Base-by-base conservation (phyloP, 2,329 filamentous ascomycete species). In the Penicillium sp. region DNA sequence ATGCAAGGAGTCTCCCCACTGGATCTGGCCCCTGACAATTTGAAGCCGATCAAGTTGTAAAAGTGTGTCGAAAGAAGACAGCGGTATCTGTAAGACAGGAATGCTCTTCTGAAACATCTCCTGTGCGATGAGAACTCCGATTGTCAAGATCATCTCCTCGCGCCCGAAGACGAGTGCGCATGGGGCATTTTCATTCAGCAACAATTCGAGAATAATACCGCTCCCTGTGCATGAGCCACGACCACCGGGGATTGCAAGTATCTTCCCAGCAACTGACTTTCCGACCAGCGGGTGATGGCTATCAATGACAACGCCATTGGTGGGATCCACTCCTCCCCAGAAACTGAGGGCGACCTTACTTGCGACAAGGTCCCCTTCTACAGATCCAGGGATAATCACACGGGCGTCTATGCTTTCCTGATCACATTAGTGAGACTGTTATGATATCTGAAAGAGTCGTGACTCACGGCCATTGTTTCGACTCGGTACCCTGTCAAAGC, bases 181-280 rank as follows among this genome's bases (percentile, higher is more conserved):
- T 0, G 75, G 76, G 0, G 63, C 69, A 7, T 60, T 66, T 1
- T 61, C 62, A 15, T 71, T 72, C 2, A 77, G 60, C 0, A 78
- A 42, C 0, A 77, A 55, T 53, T 78, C 74, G 5, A 78, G 54
- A n/a, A 78, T 65, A 1, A 73, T 69, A 1, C 66, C 66, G 12
- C 75, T 78, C 0, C 74, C 76, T 0, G 72, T 68, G 37, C 74
- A 78, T 6, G 76, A 78, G 1, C 75, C 75, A 18, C 75, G 69
- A n/a, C 75, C 69, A 15, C 68, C 60, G 0, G 76, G 75, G 12
- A 78, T 73, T 1, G 71, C 75, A 0, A 78, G 61, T 1, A 77
- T 58, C 0, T 58, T 57, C 9, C 59, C 61, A 3, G 63, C 54
- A 0, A 78, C 48, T 13, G 42, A 53, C 5, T 60, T 29, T 0